Evolutionary conservation across 2,329 filamentous ascomycete genomes (phyloP).

Genomic region (Fusarium sp.): DNA sequence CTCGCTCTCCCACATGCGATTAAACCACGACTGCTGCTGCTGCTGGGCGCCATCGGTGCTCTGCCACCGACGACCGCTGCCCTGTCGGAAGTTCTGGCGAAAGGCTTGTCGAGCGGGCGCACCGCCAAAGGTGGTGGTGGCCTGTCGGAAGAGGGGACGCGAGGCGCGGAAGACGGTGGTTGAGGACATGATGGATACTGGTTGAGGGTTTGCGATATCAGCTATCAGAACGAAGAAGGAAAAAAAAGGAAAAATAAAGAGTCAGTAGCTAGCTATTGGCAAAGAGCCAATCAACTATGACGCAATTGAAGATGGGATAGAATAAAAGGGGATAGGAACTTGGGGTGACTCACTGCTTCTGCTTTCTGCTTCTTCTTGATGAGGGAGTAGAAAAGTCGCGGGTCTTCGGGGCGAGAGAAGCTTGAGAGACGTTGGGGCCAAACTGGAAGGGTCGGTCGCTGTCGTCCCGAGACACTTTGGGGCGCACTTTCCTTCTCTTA

Average conservation of each 20-base stretch:
- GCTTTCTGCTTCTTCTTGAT: slow-evolving; percentile 4
- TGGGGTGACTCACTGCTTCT: slow-evolving; percentile 19
- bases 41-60: slow-evolving; percentile 69
- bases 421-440: slow-evolving; percentile 35
- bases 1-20: slow-evolving; percentile 86
- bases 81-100: slow-evolving; percentile 56
- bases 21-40: slow-evolving; percentile 67
- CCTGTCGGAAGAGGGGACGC: slow-evolving; percentile 68
- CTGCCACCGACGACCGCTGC: slow-evolving; percentile 69
- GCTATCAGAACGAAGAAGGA: background rate
- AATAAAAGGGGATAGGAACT: background rate
- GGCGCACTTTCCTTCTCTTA: background rate
- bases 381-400: slow-evolving; percentile 4
- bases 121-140: slow-evolving; percentile 62
- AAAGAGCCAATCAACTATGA: background rate
- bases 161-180: slow-evolving; percentile 64
- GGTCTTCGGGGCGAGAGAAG: slow-evolving; percentile 19
- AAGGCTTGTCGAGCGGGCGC: slow-evolving; percentile 67
- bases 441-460: slow-evolving; percentile 23
- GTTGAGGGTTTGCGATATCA: slow-evolving; percentile 9
- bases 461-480: slow-evolving; percentile 32
- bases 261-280: background rate
- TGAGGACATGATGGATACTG: slow-evolving; percentile 54
- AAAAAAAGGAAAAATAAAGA: background rate
- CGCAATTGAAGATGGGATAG: slow-evolving; percentile 1